Conservation (phyloP, 1,139 yeast species). For the Lodderomyces parapsilosis region DNA sequence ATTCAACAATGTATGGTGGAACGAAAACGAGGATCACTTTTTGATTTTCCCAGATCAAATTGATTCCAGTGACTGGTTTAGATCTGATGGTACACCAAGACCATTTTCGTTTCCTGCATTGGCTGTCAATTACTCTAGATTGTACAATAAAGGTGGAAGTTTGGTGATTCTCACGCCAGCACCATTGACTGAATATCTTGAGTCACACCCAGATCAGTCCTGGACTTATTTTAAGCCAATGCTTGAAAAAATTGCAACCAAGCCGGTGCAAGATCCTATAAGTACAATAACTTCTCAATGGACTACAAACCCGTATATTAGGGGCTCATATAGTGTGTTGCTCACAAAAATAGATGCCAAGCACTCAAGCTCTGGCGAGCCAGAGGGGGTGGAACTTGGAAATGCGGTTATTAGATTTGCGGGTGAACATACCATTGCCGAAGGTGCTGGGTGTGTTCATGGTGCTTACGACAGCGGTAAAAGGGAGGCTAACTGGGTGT, state of each 20-base stretch:
- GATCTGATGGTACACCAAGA: constrained; percentile 15
- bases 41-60: constrained; percentile 36
- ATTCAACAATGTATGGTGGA: constrained; percentile 71
- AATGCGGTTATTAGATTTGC: constrained; percentile 64
- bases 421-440: constrained; percentile 76
- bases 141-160: constrained; percentile 21
- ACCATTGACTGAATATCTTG: constrained; percentile 58
- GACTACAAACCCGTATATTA: constrained; percentile 66
- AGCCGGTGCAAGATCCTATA: constrained; percentile 42
- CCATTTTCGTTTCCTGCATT: constrained; percentile 10
- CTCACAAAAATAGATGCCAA: constrained; percentile 35
- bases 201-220: constrained; percentile 34
- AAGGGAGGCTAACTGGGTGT: constrained; percentile 61
- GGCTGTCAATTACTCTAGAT: neutral
- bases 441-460: constrained; percentile 85
- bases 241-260: constrained; percentile 25
- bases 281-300: constrained; percentile 60
- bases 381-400: constrained; percentile 5
- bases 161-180: constrained; percentile 66
- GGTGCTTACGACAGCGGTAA: constrained; percentile 73
- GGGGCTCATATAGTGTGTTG: constrained; percentile 77
- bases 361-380: too few relatives aligned
- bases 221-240: constrained; percentile 42
- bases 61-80: constrained; percentile 12
- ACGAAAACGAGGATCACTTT: constrained; percentile 49